A percentile compares a stretch with the other conserved stretches of the same genome.
phyloP scores from a whole-genome alignment of 106 monocot species.

The Agapanthus africanus region DNA sequence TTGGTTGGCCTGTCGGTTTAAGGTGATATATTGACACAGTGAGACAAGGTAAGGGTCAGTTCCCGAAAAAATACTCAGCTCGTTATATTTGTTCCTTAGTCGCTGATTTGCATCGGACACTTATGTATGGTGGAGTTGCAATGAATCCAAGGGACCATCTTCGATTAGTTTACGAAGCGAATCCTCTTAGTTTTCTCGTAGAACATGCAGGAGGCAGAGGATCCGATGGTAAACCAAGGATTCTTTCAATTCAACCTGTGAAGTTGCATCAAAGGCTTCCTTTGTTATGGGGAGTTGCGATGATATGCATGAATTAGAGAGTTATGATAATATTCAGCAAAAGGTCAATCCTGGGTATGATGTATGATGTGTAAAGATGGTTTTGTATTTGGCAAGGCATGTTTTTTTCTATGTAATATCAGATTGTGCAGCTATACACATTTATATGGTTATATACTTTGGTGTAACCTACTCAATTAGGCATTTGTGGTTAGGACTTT shows the following conservation, averaged over 20 bases:
- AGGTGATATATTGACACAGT: slow-evolving; percentile 81
- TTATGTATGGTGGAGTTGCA: slow-evolving; percentile 76
- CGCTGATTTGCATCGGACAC: slow-evolving; percentile 84
- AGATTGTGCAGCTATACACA: background rate
- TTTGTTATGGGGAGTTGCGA: slow-evolving; percentile 71
- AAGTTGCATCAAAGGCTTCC: slow-evolving; percentile 93
- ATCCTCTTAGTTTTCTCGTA: slow-evolving; percentile 89
- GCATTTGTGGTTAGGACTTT: background rate
- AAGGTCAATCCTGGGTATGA: slow-evolving; percentile 97
- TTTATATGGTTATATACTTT: background rate
- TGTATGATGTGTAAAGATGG: slow-evolving; percentile 37
- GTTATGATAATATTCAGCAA: slow-evolving; percentile 84
- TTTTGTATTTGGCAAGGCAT: background rate
- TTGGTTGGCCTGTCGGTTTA: slow-evolving; percentile 90
- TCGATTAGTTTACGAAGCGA: slow-evolving; percentile 89
- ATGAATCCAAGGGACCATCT: slow-evolving; percentile 99
- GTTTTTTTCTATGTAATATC: slow-evolving; percentile 2
- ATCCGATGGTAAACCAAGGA: slow-evolving; percentile 80
- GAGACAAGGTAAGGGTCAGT: slow-evolving; percentile 80
- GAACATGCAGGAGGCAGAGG: slow-evolving; percentile 95
- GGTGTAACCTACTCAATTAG: background rate
- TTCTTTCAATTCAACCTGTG: slow-evolving; percentile 82
- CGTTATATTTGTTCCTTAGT: slow-evolving; percentile 91
- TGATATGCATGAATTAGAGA: slow-evolving; percentile 91
- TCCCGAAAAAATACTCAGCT: slow-evolving; percentile 90